Base-by-base conservation (phyloP, 1,284 basidiomycete genomes). In the Puccinia polysora region DNA sequence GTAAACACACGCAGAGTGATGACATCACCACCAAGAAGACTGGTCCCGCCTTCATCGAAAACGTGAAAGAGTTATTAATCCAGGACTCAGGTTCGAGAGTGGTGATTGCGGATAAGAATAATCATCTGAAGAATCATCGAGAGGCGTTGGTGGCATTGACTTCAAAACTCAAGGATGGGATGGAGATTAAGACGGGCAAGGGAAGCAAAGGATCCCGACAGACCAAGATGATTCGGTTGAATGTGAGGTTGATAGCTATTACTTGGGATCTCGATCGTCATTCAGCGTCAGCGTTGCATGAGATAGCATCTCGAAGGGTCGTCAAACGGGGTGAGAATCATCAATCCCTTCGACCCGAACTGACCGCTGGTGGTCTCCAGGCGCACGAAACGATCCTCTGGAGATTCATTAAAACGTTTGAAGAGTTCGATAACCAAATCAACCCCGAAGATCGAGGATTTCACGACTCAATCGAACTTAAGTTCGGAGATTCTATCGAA, bases 1-100 rank as follows among this genome's bases (percentile, higher is more conserved):
- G 91, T 73, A 89, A 83, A 0, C 93, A 97, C 78, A 90, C 89
- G 0, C 95, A 98, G 79, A 91, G 89, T 77, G 96, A 99, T 80
- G 90, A 97, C 77, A 85, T 97, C 4, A 82, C 84, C 50, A 84
- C 81, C 12, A 97, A 94, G 81, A 93, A 89, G 77, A 75, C 90
- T 0, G 91, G 85, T 0, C 85, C 87, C 0, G 78, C 82, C 0
- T 98, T 98, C 81, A 81, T 94, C 68, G 86, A 84, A 75, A 91
- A 90, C 74, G 87, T 97, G 43, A 80, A 82, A 8, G 79, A 83
- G 0, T 81, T 89, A 0, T 82, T 95, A 25, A n/a, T 47, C 2
- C 50, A 49, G 2, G 20, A 34, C 25, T 12, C 14, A 7, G 69
- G 50, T 18, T 18, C 60, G 7, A 55, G 28, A 14, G 12, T 65